Conservation (phyloP, 2,329 filamentous ascomycete species). For the Fusarium sp. region DNA sequence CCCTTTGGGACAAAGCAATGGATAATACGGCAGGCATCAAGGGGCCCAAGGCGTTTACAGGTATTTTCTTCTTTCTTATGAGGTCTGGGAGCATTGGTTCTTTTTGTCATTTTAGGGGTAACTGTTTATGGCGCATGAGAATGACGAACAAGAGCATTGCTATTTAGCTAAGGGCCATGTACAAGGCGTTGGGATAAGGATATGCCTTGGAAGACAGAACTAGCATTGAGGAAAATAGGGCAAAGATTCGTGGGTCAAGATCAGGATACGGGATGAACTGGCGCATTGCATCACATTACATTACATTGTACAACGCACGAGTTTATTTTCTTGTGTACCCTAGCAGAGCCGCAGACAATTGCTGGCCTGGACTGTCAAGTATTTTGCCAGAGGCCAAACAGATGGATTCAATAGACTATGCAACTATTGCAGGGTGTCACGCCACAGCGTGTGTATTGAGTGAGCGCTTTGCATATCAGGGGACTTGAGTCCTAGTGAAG, state of each 20-base stretch:
- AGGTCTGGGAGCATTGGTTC: conserved; percentile 8
- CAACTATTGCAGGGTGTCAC: conserved; percentile 1
- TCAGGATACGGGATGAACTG: conserved; percentile 6
- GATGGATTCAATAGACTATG: conserved; percentile 4
- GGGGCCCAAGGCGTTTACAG: conserved; percentile 26
- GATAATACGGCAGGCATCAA: conserved; percentile 7
- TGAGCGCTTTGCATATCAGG: not conserved
- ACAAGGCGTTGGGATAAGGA: conserved; percentile 15
- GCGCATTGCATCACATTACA: conserved; percentile 7
- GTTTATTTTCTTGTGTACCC: conserved; percentile 25
- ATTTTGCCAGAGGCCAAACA: not conserved
- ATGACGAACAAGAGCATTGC: conserved; percentile 16
- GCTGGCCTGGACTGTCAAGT: not conserved
- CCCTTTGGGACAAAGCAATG: conserved; percentile 18
- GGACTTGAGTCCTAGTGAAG: not conserved
- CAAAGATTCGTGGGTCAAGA: conserved; percentile 4
- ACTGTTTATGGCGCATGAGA: conserved; percentile 25
- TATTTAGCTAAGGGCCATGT: conserved; percentile 7
- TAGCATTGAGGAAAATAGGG: conserved; percentile 19
- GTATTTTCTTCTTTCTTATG: not conserved
- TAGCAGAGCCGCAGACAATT: conserved; percentile 13
- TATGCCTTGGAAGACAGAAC: conserved; percentile 37
- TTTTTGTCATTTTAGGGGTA: conserved; percentile 1
- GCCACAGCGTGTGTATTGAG: not conserved
- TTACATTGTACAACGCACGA: conserved; percentile 14